These are phyloP conservation scores for Solanum gracilifrons DNA, from an alignment of 257 asterid species.

Conservation along the genomic window DNA sequence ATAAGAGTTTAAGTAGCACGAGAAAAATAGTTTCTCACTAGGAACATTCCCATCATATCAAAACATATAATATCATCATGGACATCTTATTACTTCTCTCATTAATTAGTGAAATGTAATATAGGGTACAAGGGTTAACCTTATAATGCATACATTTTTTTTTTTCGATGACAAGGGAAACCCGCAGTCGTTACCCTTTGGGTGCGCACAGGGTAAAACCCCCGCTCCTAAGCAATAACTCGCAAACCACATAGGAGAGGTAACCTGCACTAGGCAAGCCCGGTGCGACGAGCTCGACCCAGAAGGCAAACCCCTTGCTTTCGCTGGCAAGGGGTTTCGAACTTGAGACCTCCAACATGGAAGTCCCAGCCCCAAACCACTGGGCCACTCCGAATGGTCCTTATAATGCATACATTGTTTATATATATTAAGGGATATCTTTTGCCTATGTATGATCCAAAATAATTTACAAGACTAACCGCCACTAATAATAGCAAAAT, in stretches of 20 bases:
- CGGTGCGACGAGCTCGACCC: too few relatives aligned
- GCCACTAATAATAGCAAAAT: background rate
- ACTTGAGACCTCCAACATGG: too few relatives aligned
- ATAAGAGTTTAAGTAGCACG: background rate
- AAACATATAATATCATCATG: background rate
- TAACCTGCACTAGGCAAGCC: too few relatives aligned
- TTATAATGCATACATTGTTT: background rate
- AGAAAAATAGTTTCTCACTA: background rate
- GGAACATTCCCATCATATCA: background rate
- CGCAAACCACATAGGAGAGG: too few relatives aligned
- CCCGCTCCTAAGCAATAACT: too few relatives aligned
- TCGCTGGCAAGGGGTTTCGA: too few relatives aligned
- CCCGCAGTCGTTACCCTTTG: too few relatives aligned
- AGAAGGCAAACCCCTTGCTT: too few relatives aligned
- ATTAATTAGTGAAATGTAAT: background rate
- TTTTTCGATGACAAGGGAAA: too few relatives aligned
- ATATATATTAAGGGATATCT: background rate
- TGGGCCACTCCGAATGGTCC: background rate
- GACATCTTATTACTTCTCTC: background rate
- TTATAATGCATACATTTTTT: background rate
- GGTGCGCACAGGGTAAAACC: too few relatives aligned
- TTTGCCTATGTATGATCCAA: background rate
- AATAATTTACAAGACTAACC: background rate
- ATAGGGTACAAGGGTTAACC: background rate
- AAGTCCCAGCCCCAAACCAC: too few relatives aligned